phyloP scores from a whole-genome alignment of 495 filamentous ascomycete genomes.

The Penicillium desertorum region DNA sequence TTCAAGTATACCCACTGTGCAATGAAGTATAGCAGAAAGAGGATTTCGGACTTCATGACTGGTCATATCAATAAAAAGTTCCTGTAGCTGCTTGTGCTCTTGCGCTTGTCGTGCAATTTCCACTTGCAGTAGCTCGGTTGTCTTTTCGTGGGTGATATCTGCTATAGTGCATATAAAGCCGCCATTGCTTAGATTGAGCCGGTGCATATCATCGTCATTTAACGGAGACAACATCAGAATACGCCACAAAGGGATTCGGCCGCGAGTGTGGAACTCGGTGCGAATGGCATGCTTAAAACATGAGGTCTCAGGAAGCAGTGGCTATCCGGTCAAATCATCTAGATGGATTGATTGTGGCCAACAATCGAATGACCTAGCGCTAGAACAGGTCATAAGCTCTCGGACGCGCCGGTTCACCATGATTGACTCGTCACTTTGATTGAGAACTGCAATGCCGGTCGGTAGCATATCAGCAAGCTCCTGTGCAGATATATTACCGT shows the following conservation, averaged over 20 bases:
- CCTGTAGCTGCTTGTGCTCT: slow-evolving; percentile 65
- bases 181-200: slow-evolving; percentile 11
- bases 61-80: slow-evolving; percentile 88
- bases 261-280: slow-evolving; percentile 5
- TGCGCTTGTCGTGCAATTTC: slow-evolving; percentile 64
- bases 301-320: slow-evolving; percentile 8
- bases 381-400: slow-evolving; percentile 4
- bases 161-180: slow-evolving; percentile 28
- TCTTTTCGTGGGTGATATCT: slow-evolving; percentile 51
- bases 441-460: slow-evolving; percentile 16
- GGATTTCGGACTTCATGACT: slow-evolving; percentile 89
- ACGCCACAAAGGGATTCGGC: slow-evolving; percentile 18
- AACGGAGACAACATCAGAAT: slow-evolving; percentile 22
- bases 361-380: slow-evolving; percentile 9
- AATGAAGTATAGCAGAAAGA: slow-evolving; percentile 76
- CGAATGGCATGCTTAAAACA: neutral
- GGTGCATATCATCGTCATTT: slow-evolving; percentile 3
- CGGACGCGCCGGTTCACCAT: slow-evolving; percentile 23
- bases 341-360: slow-evolving; percentile 18
- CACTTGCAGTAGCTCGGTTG: slow-evolving; percentile 50
- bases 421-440: neutral
- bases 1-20: slow-evolving; percentile 37
- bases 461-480: slow-evolving; percentile 27
- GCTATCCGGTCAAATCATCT: slow-evolving; percentile 20
- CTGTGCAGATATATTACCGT: slow-evolving; percentile 7